Evolutionary conservation across 2,329 filamentous ascomycete genomes (phyloP), one percentile per base, ranked within the genome.

Genomic region (Orbilia quercus): DNA sequence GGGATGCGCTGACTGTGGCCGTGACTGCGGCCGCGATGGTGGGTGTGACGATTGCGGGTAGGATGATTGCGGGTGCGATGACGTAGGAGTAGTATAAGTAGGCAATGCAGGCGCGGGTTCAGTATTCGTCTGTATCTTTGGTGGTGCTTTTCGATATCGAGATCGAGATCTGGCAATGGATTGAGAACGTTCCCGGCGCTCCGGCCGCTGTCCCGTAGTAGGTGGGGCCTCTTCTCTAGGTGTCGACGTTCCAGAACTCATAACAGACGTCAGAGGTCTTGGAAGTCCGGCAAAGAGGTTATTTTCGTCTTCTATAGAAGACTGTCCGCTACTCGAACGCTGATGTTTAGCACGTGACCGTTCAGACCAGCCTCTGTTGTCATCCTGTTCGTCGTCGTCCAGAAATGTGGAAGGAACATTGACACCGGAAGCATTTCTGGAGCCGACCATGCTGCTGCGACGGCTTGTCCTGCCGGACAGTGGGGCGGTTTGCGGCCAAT

Each of bases 161-260:
- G 66, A 71, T 40, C 66, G 55, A 25, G 66, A 71, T 23, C 66
- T 38, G 9, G 66, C 66, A 31, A 71, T 71, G 7, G 66, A 71
- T 58, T 71, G 66, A 23, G 66, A 71, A 7, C 66, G 57, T 5
- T 40, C 66, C 9, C 66, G 51, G 28, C 50, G 51, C 38, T 63
- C 51, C 1, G 65, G 18, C 12, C 50, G 38, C 11, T 25, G 40
- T n/a, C 54, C 55, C 16, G 51, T 40, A 18, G 40, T 20, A 23
- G 53, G 36, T 12, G 53, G 34, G 9, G 12, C 34, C 9, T 55
- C 66, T 12, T 71, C 66, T 31, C 45, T 71, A 1, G 66, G 57
- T 34, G 58, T 71, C 28, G 59, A 57, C 6, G 58, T 47, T n/a
- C 66, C 66, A 28, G 66, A 71, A 1, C 58, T 42, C 16, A 48